Evolutionary conservation across 1,284 basidiomycete species (phyloP), one percentile per base, ranked within the genome.

Genomic region (Ustilago cynodontis): DNA sequence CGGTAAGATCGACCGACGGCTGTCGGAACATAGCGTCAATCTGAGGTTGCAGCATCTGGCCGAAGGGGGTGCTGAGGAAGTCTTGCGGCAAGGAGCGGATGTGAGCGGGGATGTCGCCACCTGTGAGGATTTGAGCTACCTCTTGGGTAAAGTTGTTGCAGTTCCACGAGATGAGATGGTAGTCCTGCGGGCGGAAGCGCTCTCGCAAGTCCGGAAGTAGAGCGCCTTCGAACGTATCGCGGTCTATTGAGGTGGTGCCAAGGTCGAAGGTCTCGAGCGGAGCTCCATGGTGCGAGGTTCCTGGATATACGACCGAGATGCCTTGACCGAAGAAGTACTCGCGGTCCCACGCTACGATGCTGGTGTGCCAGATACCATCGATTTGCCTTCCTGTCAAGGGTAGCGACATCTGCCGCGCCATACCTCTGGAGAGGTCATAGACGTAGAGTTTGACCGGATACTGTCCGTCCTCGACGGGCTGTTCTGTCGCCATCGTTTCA

Each of bases 281-380:
- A 54, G 87, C 86, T 3, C 94, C 94, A 86, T 94, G 93, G 58
- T 86, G 82, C 10, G 77, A 67, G 3, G 35, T 50, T 24, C 82
- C 70, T 51, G 65, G 55, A 88, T 91, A 72, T 0, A 90, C 89
- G 28, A 88, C 88, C 78, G 81, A 87, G 63, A 97, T 94, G 8
- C 94, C 95, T 81, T 91, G 93, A 1, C 94, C 94, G 84, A 94
- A 97, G 82, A 93, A 95, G 54, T 93, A 88, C 83, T 97, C 95
- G 79, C 91, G 91, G 3, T 91, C 91, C 86, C 91, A 95, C 0
- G 92, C 92, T 50, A 97, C 94, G 31, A 97, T 90, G 24, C 92
- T 93, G 0, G 94, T 95, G 87, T 97, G 93, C 85, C 85, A 86
- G 66, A 78, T 68, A 10, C 58, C 69, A 26, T 77, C 68, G 43